Conservation (phyloP, 2,329 filamentous ascomycete genomes). For the Talaromyces atroroseus region DNA sequence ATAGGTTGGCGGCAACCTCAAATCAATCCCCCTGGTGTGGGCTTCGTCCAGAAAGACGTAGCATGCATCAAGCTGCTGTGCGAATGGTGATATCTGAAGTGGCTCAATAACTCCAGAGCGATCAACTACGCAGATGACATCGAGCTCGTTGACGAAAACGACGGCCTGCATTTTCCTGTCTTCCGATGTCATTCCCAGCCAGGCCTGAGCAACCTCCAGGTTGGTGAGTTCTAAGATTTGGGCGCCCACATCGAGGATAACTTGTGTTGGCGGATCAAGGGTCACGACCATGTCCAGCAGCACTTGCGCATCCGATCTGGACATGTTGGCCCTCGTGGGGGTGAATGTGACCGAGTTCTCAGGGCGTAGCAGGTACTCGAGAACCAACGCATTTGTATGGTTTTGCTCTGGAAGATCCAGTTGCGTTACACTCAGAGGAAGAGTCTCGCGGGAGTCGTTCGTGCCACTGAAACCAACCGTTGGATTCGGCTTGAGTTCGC, state of each 20-base stretch:
- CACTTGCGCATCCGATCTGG: constrained; percentile 19
- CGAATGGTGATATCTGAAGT: constrained; percentile 42
- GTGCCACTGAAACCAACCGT: constrained; percentile 67
- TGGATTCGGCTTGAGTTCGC: constrained; percentile 18
- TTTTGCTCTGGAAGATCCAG: constrained; percentile 50
- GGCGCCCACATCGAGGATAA: constrained; percentile 62
- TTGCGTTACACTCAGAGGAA: constrained; percentile 55
- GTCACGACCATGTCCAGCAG: constrained; percentile 44
- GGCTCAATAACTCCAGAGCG: neutral
- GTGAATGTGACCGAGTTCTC: constrained; percentile 25
- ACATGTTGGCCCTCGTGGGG: neutral
- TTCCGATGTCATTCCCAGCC: constrained; percentile 44
- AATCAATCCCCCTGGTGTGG: constrained; percentile 57
- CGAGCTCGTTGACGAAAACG: constrained; percentile 46
- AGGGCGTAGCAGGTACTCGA: constrained; percentile 52
- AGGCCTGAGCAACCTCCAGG: constrained; percentile 42
- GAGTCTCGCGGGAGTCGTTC: constrained; percentile 54
- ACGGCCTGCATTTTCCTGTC: constrained; percentile 42
- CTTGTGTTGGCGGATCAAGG: constrained; percentile 24
- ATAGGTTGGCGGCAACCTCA: constrained; percentile 48
- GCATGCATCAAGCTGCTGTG: constrained; percentile 48
- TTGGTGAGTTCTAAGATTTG: constrained; percentile 59
- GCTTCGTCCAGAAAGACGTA: constrained; percentile 58
- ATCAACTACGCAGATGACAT: neutral
- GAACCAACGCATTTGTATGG: constrained; percentile 64